Evolutionary conservation across 148 eudicot species (phyloP).

Genomic region (Spergularia bocconei): DNA sequence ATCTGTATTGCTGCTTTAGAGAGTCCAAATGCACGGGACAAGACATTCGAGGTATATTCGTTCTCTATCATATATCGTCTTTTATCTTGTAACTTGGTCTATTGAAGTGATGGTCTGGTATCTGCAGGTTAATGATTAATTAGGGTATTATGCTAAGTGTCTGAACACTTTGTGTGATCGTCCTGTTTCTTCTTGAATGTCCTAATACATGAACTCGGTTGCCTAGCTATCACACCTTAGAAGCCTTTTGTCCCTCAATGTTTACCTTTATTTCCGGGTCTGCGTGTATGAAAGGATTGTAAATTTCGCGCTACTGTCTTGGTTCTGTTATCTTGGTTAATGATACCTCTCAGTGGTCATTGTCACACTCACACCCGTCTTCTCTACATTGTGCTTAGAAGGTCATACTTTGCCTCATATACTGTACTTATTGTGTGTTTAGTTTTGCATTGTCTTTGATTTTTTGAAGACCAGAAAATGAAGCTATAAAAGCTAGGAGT

Average conservation of each 20-base stretch:
- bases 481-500: too few relatives aligned
- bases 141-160: background rate
- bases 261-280: too few relatives aligned
- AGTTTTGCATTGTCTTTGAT: background rate
- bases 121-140: background rate
- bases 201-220: background rate
- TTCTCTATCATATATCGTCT: background rate
- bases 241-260: too few relatives aligned
- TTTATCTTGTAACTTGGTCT: background rate
- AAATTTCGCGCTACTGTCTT: too few relatives aligned
- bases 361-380: too few relatives aligned
- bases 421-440: background rate
- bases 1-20: slow-evolving; percentile 91
- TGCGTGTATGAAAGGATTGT: too few relatives aligned
- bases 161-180: background rate
- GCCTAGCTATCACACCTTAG: background rate
- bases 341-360: too few relatives aligned
- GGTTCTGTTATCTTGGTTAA: too few relatives aligned
- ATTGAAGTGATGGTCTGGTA: background rate
- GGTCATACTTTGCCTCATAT: background rate
- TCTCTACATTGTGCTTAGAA: background rate
- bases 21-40: slow-evolving; percentile 83
- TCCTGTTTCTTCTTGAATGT: background rate
- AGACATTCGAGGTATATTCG: slow-evolving; percentile 82
- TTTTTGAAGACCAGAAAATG: background rate